Evolutionary conservation across 768 basidiomycete species (phyloP).

Genomic region (Tephrocybe rancida): DNA sequence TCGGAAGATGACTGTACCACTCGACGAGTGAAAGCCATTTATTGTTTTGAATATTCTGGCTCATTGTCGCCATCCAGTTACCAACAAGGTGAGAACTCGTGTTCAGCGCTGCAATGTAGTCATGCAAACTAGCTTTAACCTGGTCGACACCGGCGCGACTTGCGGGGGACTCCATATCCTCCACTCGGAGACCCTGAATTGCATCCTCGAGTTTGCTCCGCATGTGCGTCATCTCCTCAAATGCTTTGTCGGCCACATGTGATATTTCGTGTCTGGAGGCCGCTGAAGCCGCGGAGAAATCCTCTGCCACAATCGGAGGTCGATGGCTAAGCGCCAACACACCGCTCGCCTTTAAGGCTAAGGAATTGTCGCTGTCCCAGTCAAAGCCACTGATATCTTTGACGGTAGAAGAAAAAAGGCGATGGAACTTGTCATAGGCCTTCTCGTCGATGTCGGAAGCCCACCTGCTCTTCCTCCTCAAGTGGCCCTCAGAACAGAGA

Average conservation of each 20-base stretch:
- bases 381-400: neutral
- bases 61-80: neutral
- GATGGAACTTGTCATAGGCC: neutral
- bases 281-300: neutral
- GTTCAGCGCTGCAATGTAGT: neutral
- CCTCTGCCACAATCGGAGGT: neutral
- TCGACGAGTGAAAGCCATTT: conserved; percentile 3
- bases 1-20: conserved; percentile 1
- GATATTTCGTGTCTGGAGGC: neutral
- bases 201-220: neutral
- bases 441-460: neutral
- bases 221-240: neutral
- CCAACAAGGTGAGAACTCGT: neutral
- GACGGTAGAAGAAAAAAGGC: neutral
- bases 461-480: neutral
- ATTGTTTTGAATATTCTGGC: neutral
- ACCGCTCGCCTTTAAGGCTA: neutral
- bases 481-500: neutral
- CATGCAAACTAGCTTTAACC: neutral
- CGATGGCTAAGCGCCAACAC: neutral
- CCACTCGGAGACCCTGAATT: neutral
- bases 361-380: conserved; percentile 2
- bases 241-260: neutral
- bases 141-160: neutral
- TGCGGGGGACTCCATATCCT: neutral